These are phyloP conservation scores for Fusarium temperatum DNA, from an alignment of 2,329 filamentous ascomycete genomes.

Conservation along the genomic window DNA sequence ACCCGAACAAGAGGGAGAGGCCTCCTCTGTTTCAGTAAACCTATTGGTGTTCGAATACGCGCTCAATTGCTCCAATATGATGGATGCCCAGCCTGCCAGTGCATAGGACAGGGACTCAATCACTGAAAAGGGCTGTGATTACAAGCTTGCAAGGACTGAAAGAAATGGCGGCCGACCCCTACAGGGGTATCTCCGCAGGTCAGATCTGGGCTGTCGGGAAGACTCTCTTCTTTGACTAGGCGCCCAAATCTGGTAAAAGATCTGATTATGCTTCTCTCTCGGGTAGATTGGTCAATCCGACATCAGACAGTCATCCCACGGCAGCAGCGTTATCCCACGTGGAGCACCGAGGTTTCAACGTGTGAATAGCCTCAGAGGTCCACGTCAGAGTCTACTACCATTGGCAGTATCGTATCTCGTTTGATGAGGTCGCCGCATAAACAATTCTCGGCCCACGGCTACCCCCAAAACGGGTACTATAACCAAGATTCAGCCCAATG, in stretches of 20 bases:
- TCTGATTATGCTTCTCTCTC: slow-evolving; percentile 3
- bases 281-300: slow-evolving; percentile 17
- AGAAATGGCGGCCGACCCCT: slow-evolving; percentile 34
- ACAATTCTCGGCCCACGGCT: neutral
- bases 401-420: slow-evolving; percentile 14
- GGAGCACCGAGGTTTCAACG: neutral
- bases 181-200: slow-evolving; percentile 7
- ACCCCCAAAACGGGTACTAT: neutral
- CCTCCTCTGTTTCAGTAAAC: slow-evolving; percentile 5
- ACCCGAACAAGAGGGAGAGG: neutral
- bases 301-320: slow-evolving; percentile 2
- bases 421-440: slow-evolving; percentile 13
- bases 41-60: neutral
- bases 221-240: neutral
- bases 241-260: slow-evolving; percentile 1
- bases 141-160: slow-evolving; percentile 2
- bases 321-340: slow-evolving; percentile 9
- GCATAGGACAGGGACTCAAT: neutral
- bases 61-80: neutral
- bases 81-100: neutral
- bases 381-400: neutral
- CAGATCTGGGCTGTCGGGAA: slow-evolving; percentile 11
- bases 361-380: slow-evolving; percentile 8
- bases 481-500: slow-evolving; percentile 22
- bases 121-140: neutral